Conservation (phyloP, 2,329 filamentous ascomycete species). For the Escovopsis weberi region DNA sequence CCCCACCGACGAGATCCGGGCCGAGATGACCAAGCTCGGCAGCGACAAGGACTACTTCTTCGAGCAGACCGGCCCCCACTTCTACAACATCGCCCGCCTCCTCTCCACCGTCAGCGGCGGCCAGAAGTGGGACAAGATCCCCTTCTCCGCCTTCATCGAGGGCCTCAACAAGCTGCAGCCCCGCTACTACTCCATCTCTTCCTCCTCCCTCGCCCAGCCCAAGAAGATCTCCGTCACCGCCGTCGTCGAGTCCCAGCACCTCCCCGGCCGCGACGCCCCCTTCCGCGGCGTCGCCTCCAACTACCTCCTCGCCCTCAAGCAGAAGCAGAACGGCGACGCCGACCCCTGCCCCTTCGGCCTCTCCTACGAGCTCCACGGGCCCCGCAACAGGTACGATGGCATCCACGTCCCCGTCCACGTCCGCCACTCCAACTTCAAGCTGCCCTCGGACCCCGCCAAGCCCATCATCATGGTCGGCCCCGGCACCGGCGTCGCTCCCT, state of each 20-base stretch:
- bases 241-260: slow-evolving; percentile 70
- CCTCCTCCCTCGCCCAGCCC: slow-evolving; percentile 85
- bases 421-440: slow-evolving; percentile 97
- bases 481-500: slow-evolving; percentile 90
- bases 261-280: slow-evolving; percentile 62
- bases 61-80: slow-evolving; percentile 63
- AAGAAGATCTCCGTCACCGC: slow-evolving; percentile 92
- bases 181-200: slow-evolving; percentile 98
- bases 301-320: slow-evolving; percentile 85
- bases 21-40: slow-evolving; percentile 78
- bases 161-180: slow-evolving; percentile 89
- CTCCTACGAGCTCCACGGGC: slow-evolving; percentile 75
- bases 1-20: slow-evolving; percentile 69
- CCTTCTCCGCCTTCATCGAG: slow-evolving; percentile 91
- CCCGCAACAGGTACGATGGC: slow-evolving; percentile 93
- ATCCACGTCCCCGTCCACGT: slow-evolving; percentile 91
- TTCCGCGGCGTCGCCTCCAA: slow-evolving; percentile 96
- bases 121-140: slow-evolving; percentile 67
- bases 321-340: slow-evolving; percentile 86
- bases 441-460: slow-evolving; percentile 86
- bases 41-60: slow-evolving; percentile 94
- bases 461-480: slow-evolving; percentile 94
- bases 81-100: slow-evolving; percentile 81
- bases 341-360: slow-evolving; percentile 70
- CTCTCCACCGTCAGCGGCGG: slow-evolving; percentile 54